A percentile compares a stretch with the other conserved stretches of the same genome.
Evolutionary conservation across 1,139 yeast species (phyloP).

Genomic region (Lipomyces yarrowii): DNA sequence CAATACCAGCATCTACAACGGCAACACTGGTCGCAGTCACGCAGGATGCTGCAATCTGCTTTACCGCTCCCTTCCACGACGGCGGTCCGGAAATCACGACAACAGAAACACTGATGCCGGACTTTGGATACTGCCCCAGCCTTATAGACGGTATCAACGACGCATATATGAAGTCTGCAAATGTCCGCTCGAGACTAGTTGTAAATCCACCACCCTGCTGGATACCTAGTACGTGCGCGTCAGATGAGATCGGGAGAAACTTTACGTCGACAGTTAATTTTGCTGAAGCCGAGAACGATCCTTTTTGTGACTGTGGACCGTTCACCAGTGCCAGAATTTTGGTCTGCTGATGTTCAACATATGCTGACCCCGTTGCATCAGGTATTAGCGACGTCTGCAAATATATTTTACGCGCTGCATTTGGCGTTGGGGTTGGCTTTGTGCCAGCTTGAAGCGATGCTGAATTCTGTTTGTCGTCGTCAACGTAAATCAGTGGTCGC

Average conservation of each 20-base stretch:
- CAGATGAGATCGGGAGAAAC: slow-evolving; percentile 53
- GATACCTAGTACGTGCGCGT: slow-evolving; percentile 35
- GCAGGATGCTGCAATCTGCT: slow-evolving; percentile 34
- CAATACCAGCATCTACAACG: slow-evolving; percentile 80
- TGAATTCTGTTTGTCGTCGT: neutral
- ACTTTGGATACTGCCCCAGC: slow-evolving; percentile 80
- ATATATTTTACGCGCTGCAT: slow-evolving; percentile 11
- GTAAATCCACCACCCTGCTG: slow-evolving; percentile 22
- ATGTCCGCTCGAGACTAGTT: slow-evolving; percentile 53
- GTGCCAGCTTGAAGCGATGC: neutral
- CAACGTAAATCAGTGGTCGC: slow-evolving; percentile 14
- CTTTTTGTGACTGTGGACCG: slow-evolving; percentile 38
- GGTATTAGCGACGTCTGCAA: slow-evolving; percentile 18
- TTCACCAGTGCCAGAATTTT: slow-evolving; percentile 21
- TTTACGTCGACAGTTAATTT: slow-evolving; percentile 68
- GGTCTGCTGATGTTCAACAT: slow-evolving; percentile 20
- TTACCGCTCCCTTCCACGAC: slow-evolving; percentile 40
- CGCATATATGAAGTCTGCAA: slow-evolving; percentile 60
- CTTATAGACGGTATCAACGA: slow-evolving; percentile 64
- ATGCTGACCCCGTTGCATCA: slow-evolving; percentile 24
- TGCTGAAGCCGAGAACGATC: slow-evolving; percentile 71
- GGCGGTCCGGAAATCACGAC: slow-evolving; percentile 58
- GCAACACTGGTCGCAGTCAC: slow-evolving; percentile 71
- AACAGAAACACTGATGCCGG: slow-evolving; percentile 80
- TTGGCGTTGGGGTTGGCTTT: neutral